Base-by-base conservation (phyloP, 805 yeast species). In the Suhomyces faveliae region DNA sequence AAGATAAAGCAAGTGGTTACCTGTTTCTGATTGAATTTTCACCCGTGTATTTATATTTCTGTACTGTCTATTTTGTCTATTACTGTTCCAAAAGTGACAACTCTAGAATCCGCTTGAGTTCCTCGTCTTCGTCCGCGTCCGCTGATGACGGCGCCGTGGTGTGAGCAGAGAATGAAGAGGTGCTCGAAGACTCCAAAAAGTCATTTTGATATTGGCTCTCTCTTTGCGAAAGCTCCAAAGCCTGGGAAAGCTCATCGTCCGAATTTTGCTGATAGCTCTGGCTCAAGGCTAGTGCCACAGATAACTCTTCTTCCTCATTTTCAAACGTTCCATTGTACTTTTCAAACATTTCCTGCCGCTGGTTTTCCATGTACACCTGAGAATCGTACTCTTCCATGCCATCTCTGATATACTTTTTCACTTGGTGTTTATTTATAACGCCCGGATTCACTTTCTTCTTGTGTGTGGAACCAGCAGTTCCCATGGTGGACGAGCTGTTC, bases 271-370 rank as follows among this genome's bases (percentile, higher is more conserved):
- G 53, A 25, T 44, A 50, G 47, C 71, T 67, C 53, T 61, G 56
- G 45, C 72, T 67, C 52, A 77, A 49, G 3, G 80, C 67, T 43
- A 64, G 37, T 3, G 68, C 68, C 11, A 63, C 38, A 4, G 63
- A 53, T 9, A 63, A 43, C 43, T 62, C 66, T 13, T 62, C 67
- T 30, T 63, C 66, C n/a, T 50, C 56, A 12, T 61, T 64, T 24
- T 58, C 55, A 2, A 59, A 58, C 13, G 59, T 58, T 2, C 84
- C 84, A 55, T 79, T 79, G 56, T 70, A 79, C 59, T 72, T 77
- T 29, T 70, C 70, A 22, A 76, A 53, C 43, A 74, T 58, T 9
- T 51, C 50, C 5, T 62, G 57, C 6, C 58, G 51, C 48, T 64
- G 55, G 11, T 52, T 50, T 25, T 54, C 49, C 19, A 55, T 50